Conservation (phyloP, 2,329 filamentous ascomycete species). For the Coniochaeta prunicola region DNA sequence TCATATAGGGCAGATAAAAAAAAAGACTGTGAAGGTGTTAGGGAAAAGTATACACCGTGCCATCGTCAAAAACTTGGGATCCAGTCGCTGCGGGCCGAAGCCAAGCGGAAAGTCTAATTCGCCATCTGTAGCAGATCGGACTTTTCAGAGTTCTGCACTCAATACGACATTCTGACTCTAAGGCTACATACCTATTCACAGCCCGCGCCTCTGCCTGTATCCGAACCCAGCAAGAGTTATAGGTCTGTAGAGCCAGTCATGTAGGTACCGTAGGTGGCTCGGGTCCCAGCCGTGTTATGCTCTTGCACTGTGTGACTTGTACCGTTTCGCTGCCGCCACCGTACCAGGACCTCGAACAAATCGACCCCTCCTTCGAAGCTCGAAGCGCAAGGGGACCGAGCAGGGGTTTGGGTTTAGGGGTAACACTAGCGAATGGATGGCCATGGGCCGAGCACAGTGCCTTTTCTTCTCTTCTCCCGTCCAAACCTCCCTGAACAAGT, state of each 20-base stretch:
- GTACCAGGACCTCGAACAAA: not conserved
- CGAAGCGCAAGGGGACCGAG: not conserved
- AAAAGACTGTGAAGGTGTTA: not conserved
- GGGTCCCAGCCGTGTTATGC: not conserved
- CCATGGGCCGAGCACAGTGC: conserved; percentile 1
- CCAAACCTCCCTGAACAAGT: not conserved
- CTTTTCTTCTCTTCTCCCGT: not conserved
- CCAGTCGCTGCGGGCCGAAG: not conserved
- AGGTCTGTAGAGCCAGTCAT: too few species aligned
- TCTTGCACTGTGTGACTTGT: not conserved
- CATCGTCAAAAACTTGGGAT: not conserved
- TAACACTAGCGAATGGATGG: not conserved
- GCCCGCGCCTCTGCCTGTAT: not conserved
- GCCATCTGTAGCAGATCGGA: not conserved
- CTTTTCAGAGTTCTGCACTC: not conserved
- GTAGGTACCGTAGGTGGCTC: too few species aligned
- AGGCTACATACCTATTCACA: not conserved
- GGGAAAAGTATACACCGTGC: not conserved
- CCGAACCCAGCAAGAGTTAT: too few species aligned
- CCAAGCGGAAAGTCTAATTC: not conserved
- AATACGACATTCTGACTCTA: not conserved
- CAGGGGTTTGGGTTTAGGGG: not conserved
- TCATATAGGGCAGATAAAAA: not conserved
- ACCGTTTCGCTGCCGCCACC: not conserved
- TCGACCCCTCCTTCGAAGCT: not conserved